phyloP scores from a whole-genome alignment of 257 asterid species.

The Oldenlandia corymbosa region DNA sequence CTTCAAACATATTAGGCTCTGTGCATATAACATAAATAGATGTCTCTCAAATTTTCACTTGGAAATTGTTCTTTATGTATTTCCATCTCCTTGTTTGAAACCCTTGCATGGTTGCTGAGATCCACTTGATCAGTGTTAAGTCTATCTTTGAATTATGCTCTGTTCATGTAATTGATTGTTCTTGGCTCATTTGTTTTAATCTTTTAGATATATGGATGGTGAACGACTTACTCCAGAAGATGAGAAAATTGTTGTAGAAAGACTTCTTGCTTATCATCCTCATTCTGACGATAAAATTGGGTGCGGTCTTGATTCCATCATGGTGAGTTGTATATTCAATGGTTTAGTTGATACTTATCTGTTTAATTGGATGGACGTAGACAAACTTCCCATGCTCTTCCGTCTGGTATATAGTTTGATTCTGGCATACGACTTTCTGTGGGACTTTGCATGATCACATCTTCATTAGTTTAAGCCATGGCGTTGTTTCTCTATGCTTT shows the following conservation, averaged over 20 bases:
- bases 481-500: not conserved
- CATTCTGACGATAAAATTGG: conserved; percentile 82
- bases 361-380: not conserved
- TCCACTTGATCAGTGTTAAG: not conserved
- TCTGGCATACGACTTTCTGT: not conserved
- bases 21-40: not conserved
- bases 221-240: conserved; percentile 71
- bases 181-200: conserved; percentile 4
- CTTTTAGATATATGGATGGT: conserved; percentile 78
- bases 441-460: not conserved
- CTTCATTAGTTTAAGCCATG: not conserved
- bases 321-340: conserved; percentile 48
- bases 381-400: not conserved
- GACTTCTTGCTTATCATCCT: conserved; percentile 88
- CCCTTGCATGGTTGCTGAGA: not conserved
- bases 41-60: not conserved
- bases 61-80: not conserved
- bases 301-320: conserved; percentile 85
- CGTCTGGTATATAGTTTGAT: not conserved
- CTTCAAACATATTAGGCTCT: not conserved
- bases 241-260: conserved; percentile 57
- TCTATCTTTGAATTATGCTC: not conserved
- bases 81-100: no score
- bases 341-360: not conserved
- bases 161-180: not conserved